A percentile compares a stretch with the other conserved stretches of the same genome.
These are phyloP conservation scores for Globisporangium heterothallicum DNA, from an alignment of 352 stramenopile species.

Conservation along the genomic window DNA sequence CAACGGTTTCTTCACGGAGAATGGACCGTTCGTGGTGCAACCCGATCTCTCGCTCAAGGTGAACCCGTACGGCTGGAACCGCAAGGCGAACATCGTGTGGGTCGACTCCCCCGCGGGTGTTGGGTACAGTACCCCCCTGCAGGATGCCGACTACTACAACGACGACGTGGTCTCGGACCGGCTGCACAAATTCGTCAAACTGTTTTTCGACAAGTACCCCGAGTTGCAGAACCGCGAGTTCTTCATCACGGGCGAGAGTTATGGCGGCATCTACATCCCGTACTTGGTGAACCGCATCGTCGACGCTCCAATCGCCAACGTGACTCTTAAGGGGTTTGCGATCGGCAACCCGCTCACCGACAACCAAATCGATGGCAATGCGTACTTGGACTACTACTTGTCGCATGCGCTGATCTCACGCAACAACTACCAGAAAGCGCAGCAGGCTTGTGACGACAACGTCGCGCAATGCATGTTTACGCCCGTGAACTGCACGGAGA, in stretches of 20 bases:
- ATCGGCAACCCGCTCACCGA: conserved; percentile 77
- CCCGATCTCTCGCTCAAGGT: conserved; percentile 42
- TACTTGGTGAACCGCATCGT: conserved; percentile 68
- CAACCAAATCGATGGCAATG: conserved; percentile 54
- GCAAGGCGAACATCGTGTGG: conserved; percentile 84
- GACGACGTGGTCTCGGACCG: conserved; percentile 45
- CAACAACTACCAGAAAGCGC: conserved; percentile 46
- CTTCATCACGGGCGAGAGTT: conserved; percentile 86
- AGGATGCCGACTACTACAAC: conserved; percentile 51
- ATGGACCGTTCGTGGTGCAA: conserved; percentile 61
- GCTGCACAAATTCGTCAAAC: conserved; percentile 51
- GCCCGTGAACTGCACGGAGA: conserved; percentile 34
- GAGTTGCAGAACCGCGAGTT: conserved; percentile 61
- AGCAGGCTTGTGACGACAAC: conserved; percentile 46
- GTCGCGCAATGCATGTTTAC: conserved; percentile 59
- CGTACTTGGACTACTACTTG: conserved; percentile 77
- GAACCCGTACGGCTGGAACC: conserved; percentile 87
- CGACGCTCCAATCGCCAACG: conserved; percentile 30
- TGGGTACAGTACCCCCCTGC: conserved; percentile 60
- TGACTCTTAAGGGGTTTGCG: conserved; percentile 60
- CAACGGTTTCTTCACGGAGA: conserved; percentile 81
- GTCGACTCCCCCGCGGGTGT: conserved; percentile 87
- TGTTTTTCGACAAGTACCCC: conserved; percentile 77
- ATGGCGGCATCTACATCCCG: conserved; percentile 86
- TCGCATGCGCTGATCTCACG: conserved; percentile 69